Base-by-base conservation (phyloP, 345 rosid genomes). In the Acer negundo region DNA sequence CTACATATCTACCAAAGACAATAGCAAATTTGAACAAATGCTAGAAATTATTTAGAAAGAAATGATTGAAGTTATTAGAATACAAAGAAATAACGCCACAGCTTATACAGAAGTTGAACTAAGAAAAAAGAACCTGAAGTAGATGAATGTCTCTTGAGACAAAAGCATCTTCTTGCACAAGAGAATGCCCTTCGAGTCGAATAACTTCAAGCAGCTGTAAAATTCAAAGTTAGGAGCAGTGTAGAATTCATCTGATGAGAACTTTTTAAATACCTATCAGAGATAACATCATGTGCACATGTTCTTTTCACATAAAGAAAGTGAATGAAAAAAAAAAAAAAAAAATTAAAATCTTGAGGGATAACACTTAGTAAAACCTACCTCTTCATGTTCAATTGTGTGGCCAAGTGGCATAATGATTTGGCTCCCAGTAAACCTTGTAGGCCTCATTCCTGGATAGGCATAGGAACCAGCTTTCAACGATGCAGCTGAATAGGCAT, bases 321-420 rank as follows among this genome's bases (percentile, higher is more conserved):
- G 28, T 67, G 31, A 31, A 26, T 28, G 31, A 28, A 2, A 7
- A 55, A 51, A 31, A 62, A 58, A 61, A 46, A 46, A 46, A 10
- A 8, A 10, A 10, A 10, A 10, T 46, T 46, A 46, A 46, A 46
- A 46, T 46, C 49, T 8, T 46, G 15, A 46, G 49, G 49, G 26
- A 73, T 28, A 76, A 78, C 47, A 22, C 55, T 56, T 44, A 28
- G 49, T 16, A 67, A 76, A 81, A 93, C 99, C 92, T 82, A 93
- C 99, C 92, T 97, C 99, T 86, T 93, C 99, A 0, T 97, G 96
- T 82, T 97, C 99, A 65, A 97, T 92, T 0, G 99, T 97, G 83
- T 93, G 97, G 47, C 97, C 99, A 31, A 97, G 91, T 10, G 99
- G 99, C 98, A 97, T 94, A 79, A 93, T 93, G 58, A 90, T 87